phyloP scores from a whole-genome alignment of 129 eudicot species.

The Artemisia argyi region DNA sequence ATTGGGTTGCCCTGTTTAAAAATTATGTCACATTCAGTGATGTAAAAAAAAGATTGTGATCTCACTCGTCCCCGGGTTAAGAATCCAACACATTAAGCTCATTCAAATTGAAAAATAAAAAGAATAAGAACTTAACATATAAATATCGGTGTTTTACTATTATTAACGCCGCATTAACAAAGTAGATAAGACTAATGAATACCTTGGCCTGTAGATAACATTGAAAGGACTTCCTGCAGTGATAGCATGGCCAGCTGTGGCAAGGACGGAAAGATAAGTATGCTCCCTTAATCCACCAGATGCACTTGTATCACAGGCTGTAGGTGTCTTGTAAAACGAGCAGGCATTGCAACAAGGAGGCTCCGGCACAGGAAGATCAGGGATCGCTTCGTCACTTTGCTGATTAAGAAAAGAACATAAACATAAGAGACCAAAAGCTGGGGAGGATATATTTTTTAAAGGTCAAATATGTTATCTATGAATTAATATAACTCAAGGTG shows the following conservation, averaged over 20 bases:
- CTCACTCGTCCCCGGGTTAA: not conserved
- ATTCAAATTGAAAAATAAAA: not conserved
- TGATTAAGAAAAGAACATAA: conserved; percentile 35
- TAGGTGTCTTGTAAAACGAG: conserved; percentile 83
- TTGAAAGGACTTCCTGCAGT: conserved; percentile 65
- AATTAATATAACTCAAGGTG: conserved; percentile 14
- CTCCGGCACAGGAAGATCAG: conserved; percentile 74
- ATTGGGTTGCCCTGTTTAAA: conserved; percentile 73
- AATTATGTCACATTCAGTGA: not conserved
- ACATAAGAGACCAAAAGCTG: conserved; percentile 10
- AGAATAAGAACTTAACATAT: not conserved
- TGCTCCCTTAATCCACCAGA: conserved; percentile 83
- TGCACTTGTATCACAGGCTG: conserved; percentile 85
- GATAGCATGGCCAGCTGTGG: conserved; percentile 85
- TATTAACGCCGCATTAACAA: not conserved
- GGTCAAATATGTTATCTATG: not conserved
- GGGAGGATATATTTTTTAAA: not conserved
- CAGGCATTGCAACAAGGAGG: conserved; percentile 67
- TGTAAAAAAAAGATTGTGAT: not conserved
- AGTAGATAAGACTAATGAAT: conserved; percentile 11
- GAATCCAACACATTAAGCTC: not conserved
- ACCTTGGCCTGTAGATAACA: conserved; percentile 61
- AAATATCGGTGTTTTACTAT: not conserved
- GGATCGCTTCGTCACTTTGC: conserved; percentile 75
- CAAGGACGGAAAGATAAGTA: conserved; percentile 81